Evolutionary conservation across 148 eudicot species (phyloP).

Genomic region (Euryodendron excelsum): DNA sequence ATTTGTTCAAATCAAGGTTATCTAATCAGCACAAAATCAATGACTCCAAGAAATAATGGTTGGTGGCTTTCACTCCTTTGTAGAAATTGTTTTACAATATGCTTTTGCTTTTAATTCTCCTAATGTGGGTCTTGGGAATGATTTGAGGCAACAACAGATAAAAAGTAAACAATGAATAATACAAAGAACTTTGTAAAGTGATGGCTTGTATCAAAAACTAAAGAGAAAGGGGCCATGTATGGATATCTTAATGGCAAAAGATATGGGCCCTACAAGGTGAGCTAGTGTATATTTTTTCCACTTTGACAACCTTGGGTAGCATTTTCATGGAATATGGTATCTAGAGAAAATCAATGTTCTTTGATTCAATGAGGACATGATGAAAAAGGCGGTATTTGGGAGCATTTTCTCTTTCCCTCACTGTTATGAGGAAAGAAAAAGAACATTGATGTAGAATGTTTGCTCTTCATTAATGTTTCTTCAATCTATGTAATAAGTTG

Average conservation of each 20-base stretch:
- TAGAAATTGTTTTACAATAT: background rate
- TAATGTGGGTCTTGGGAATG: constrained; percentile 8
- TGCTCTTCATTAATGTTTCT: constrained; percentile 2
- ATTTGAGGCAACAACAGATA: background rate
- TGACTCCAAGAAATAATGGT: background rate
- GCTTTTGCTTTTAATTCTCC: background rate
- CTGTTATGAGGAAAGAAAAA: background rate
- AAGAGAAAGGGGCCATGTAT: constrained; percentile 4
- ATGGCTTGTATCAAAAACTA: constrained; percentile 3
- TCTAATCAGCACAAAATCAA: constrained; percentile 12
- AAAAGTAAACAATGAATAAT: background rate
- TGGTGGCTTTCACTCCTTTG: constrained; percentile 1
- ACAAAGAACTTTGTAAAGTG: background rate
- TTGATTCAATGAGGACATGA: constrained; percentile 14
- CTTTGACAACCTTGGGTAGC: constrained; percentile 7
- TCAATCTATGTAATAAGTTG: background rate
- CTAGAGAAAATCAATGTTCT: constrained; percentile 2
- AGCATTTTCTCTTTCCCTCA: constrained; percentile 1
- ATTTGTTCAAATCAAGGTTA: constrained; percentile 16
- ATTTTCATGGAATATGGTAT: constrained; percentile 12
- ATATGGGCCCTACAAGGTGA: constrained; percentile 2
- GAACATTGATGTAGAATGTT: background rate
- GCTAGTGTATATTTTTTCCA: background rate
- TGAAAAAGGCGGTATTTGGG: constrained; percentile 20
- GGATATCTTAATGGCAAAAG: background rate